These are phyloP conservation scores for Nepenthes gracilis DNA, from an alignment of 148 eudicot species.

Conservation along the genomic window DNA sequence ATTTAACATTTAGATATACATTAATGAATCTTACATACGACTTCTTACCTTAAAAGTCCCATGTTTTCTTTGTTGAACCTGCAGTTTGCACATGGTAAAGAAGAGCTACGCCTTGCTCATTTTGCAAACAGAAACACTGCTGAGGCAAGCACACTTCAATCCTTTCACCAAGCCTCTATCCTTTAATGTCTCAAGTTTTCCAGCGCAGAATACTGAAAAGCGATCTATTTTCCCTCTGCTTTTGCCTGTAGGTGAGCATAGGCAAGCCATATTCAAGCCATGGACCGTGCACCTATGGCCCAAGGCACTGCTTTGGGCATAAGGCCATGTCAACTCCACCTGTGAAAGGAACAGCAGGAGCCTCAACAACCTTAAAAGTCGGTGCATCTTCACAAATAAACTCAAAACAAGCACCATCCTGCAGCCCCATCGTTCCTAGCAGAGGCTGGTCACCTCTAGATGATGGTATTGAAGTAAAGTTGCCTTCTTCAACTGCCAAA, in stretches of 20 bases:
- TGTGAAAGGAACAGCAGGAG: conserved; percentile 3
- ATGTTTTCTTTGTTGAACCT: not conserved
- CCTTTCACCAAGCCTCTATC: not conserved
- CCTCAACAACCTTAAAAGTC: conserved; percentile 6
- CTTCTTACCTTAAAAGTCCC: too few relatives aligned
- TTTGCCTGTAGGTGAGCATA: conserved; percentile 15
- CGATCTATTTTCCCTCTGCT: conserved; percentile 1
- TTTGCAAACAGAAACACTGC: conserved; percentile 18
- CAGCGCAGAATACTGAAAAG: not conserved
- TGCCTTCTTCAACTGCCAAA: conserved; percentile 19
- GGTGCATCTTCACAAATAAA: conserved; percentile 5
- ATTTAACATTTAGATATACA: too few relatives aligned
- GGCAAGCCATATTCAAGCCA: conserved; percentile 20
- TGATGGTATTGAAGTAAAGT: conserved; percentile 37
- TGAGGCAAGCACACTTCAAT: conserved; percentile 19
- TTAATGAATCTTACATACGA: too few relatives aligned
- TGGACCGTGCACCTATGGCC: conserved; percentile 25
- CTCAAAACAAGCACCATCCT: conserved; percentile 1
- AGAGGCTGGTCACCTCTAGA: conserved; percentile 52
- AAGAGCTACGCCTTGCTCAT: conserved; percentile 30
- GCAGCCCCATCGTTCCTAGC: conserved; percentile 1
- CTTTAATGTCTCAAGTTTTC: not conserved
- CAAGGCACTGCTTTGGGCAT: conserved; percentile 14
- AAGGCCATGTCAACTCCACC: conserved; percentile 2
- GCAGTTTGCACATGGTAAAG: conserved; percentile 54